These are phyloP conservation scores for Fomitiporia mediterranea DNA, from an alignment of 1,284 basidiomycete species.

Conservation along the genomic window DNA sequence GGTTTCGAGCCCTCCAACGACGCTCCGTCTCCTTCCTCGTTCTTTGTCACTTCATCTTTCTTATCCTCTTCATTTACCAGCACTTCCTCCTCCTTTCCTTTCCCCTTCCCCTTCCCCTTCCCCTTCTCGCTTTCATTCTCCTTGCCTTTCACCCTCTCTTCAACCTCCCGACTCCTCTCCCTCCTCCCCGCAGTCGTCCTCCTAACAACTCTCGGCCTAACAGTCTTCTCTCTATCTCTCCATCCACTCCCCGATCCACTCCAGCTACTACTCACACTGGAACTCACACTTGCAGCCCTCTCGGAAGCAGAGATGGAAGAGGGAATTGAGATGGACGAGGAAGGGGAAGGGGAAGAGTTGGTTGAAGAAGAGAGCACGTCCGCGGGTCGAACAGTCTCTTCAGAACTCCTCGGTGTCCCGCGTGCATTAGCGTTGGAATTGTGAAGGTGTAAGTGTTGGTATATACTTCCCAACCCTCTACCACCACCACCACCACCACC, in stretches of 20 bases:
- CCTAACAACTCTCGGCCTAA: constrained; percentile 45
- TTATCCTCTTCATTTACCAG: neutral
- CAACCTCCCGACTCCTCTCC: neutral
- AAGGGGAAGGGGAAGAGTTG: neutral
- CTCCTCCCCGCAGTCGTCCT: constrained; percentile 52
- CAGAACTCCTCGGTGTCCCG: constrained; percentile 40
- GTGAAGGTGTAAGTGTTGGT: constrained; percentile 24
- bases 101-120: neutral
- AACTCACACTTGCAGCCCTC: neutral
- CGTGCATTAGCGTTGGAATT: neutral
- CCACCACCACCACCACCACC: neutral
- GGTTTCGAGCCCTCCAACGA: too few species aligned
- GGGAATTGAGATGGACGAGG: neutral
- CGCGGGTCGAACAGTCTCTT: constrained; percentile 49
- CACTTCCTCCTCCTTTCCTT: neutral
- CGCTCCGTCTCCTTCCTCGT: too few species aligned
- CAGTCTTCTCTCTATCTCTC: neutral
- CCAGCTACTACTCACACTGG: neutral
- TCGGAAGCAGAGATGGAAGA: neutral
- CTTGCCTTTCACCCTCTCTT: neutral
- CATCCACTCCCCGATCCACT: neutral
- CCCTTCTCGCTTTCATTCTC: neutral
- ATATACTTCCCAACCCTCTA: constrained; percentile 20
- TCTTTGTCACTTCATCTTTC: neutral
- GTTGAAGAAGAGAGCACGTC: neutral